Evolutionary conservation across 225 moss, liverwort and hornwort genomes (phyloP), one percentile per base, ranked within the genome.

Genomic region (Neckera pumila): DNA sequence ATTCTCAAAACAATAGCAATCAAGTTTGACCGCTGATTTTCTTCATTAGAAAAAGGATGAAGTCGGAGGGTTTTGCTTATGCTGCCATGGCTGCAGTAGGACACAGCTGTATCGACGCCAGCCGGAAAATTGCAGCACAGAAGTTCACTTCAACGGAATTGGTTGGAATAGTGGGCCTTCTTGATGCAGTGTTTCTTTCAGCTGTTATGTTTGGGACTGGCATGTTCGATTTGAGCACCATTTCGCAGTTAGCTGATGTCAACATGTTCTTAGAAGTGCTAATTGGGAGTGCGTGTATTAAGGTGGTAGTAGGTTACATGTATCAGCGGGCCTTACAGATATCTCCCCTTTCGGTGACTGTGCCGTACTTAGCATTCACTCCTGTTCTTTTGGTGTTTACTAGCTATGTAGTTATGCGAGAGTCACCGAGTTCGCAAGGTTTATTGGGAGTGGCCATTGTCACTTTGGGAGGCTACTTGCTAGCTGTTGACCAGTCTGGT

Each of bases 31-130:
- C 17, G 14, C 81, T 61, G 79, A 64, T 63, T 26, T 74, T 73
- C 74, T 38, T 40, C 82, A 63, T 17, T 30, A 76, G n/a, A 58
- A 58, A 30, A 82, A 88, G 61, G 86, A 92, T 91, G 92, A 92
- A 86, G 92, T 91, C 65, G 89, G 92, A 92, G 91, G 92, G 92
- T 12, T 92, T 92, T 89, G 79, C 80, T 36, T 92, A 92, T 84
- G 92, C 92, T 14, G 91, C 87, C 53, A 79, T 89, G 87, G 92
- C 92, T 67, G 92, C 92, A 80, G 54, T 91, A 42, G 91, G 91
- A 34, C 92, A 92, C 86, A 92, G 91, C 82, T 92, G 92, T 86
- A 92, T 92, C 78, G 92, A 92, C 62, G 91, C 91, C 74, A 91
- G 91, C 67, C 91, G 92, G 75, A 92, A 92, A 88, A 30, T 89